These are phyloP conservation scores for Cnidoscolus chayamansa DNA, from an alignment of 441 rosid species.

Conservation along the genomic window DNA sequence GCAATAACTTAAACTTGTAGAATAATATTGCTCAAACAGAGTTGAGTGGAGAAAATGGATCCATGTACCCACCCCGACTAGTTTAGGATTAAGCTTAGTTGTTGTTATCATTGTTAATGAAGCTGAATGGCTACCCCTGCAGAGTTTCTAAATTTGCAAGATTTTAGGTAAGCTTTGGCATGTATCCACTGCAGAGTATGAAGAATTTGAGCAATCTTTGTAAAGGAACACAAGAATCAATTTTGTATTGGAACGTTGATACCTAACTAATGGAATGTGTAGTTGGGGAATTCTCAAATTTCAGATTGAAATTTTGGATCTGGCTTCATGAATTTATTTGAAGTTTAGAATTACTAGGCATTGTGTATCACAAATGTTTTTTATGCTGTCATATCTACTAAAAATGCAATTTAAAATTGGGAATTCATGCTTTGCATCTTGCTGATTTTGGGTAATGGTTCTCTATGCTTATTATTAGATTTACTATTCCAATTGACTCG, in stretches of 20 bases:
- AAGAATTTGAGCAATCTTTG: not conserved
- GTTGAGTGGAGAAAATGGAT: no score
- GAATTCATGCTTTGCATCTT: not conserved
- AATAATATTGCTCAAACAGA: not conserved
- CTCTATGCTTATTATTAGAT: not conserved
- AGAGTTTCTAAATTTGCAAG: not conserved
- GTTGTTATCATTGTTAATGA: not conserved
- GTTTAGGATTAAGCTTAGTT: no score
- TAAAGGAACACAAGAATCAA: no score
- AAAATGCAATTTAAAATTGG: conserved; percentile 7
- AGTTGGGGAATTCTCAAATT: no score
- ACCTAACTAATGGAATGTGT: no score
- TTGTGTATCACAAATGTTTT: not conserved
- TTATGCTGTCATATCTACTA: not conserved
- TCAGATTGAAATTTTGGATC: not conserved
- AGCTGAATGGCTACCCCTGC: not conserved
- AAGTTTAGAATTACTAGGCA: no score
- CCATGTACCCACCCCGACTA: no score
- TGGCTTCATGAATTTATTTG: not conserved
- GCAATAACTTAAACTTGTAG: no score
- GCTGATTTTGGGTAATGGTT: not conserved
- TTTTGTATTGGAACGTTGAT: no score
- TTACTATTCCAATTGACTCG: conserved; percentile 33
- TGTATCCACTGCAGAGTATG: not conserved
- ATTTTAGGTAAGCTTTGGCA: not conserved